Evolutionary conservation across 306 rosid genomes (phyloP), one percentile per base, ranked within the genome.

Genomic region (Glycine latifolia): DNA sequence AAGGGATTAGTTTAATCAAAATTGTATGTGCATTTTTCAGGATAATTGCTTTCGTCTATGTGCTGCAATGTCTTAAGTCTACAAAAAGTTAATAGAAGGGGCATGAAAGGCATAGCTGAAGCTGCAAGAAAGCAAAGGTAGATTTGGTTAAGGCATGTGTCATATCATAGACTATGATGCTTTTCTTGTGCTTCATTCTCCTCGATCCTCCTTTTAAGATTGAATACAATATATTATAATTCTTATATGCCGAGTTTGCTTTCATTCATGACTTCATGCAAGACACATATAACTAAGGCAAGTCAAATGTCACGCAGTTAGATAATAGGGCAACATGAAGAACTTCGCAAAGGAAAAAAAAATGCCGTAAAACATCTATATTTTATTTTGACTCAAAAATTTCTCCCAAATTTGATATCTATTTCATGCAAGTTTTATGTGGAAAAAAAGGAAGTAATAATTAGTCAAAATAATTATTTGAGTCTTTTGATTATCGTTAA

Each of bases 41-140:
- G 80, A 66, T 78, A 49, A 78, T 73, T 65, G 83, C 78, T 88
- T 90, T 90, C 94, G 85, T 90, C 80, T 85, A 20, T 49, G 49
- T 73, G 50, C 83, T 85, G 87, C 86, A 87, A 90, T 79, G 79
- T 14, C 54, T 71, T 71, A 43, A 61, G 82, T 35, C 69, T 10
- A 73, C 53, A 81, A 74, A 67, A 77, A 79, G 88, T 47, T 67
- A 10, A 37, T 3, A 60, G 71, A 62, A 12, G 79, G 8, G 39
- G 71, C 48, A 63, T 39, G 20, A 63, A 63, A 63, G 70, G 48
- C 70, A 63, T 37, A 63, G 48, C 73, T 63, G 83, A 73, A 54
- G 83, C 52, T 49, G 50, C 61, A 80, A 67, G 83, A 78, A 81
- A 88, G 74, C 54, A 81, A 71, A 81, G 70, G 83, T 46, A 52